Evolutionary conservation across 495 filamentous ascomycete genomes (phyloP).

Genomic region (Glonium stellatum): DNA sequence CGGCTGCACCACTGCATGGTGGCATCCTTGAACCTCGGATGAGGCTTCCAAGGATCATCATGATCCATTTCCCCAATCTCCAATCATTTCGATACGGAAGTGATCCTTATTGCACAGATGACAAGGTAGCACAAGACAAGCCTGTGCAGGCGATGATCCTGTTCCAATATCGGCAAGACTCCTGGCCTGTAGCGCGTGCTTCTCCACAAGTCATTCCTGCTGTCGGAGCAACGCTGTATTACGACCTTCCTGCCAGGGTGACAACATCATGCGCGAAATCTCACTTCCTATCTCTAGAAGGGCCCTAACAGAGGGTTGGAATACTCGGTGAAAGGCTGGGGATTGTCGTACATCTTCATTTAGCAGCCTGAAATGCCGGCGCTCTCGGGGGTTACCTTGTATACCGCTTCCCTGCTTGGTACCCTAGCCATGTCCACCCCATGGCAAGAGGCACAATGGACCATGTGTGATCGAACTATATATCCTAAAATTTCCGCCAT

Average conservation of each 20-base stretch:
- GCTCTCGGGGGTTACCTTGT: background rate
- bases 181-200: background rate
- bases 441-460: background rate
- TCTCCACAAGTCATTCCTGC: background rate
- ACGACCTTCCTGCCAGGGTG: slow-evolving; percentile 18
- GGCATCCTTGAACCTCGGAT: no score
- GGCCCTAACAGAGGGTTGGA: background rate
- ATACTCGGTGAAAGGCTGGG: background rate
- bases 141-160: background rate
- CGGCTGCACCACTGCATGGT: no score
- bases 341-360: background rate
- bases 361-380: background rate
- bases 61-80: background rate
- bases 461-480: no score
- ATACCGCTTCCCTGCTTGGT: background rate
- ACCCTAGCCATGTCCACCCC: background rate
- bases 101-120: background rate
- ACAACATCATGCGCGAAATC: slow-evolving; percentile 6
- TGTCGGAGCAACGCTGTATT: slow-evolving; percentile 16
- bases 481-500: background rate
- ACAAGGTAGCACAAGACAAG: background rate
- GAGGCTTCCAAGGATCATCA: no score
- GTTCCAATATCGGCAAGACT: background rate
- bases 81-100: background rate
- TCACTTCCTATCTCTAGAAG: background rate